Percentiles rank a stretch among this genome's conserved stretches.
Conservation (phyloP, 768 basidiomycete genomes). For the Collybiopsis luxurians region DNA sequence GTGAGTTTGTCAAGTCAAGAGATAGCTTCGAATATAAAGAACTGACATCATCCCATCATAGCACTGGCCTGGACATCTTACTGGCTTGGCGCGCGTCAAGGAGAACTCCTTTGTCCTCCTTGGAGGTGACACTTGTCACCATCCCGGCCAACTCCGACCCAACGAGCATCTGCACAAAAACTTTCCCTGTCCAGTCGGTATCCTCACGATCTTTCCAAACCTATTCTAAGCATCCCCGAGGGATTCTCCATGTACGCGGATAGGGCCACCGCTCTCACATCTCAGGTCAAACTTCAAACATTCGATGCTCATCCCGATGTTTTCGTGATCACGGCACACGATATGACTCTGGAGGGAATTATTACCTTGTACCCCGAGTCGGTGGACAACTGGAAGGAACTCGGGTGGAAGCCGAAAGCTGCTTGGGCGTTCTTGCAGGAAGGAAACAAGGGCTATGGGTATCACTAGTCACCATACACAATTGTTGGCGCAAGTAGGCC, state of each 20-base stretch:
- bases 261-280: slow-evolving; percentile 4
- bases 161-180: slow-evolving; percentile 13
- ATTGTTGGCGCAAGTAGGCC: no score
- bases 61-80: slow-evolving; percentile 18
- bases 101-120: slow-evolving; percentile 17
- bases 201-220: slow-evolving; percentile 8
- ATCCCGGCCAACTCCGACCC: slow-evolving; percentile 20
- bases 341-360: slow-evolving; percentile 11
- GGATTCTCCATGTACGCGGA: slow-evolving; percentile 10
- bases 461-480: no score
- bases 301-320: slow-evolving; percentile 19
- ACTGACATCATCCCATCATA: not conserved
- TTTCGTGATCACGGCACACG: slow-evolving; percentile 17
- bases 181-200: slow-evolving; percentile 13
- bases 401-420: slow-evolving; percentile 15
- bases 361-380: slow-evolving; percentile 12
- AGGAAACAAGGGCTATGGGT: slow-evolving; percentile 7
- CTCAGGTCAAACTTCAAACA: slow-evolving; percentile 8
- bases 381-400: slow-evolving; percentile 16
- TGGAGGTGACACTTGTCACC: slow-evolving; percentile 19
- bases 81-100: slow-evolving; percentile 18
- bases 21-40: not conserved
- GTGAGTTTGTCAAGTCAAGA: slow-evolving; percentile 5
- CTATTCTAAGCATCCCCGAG: not conserved
- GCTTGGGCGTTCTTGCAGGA: slow-evolving; percentile 17